Evolutionary conservation across 78 protist genomes (phyloP).

Genomic region (Parvularia atlantis): DNA sequence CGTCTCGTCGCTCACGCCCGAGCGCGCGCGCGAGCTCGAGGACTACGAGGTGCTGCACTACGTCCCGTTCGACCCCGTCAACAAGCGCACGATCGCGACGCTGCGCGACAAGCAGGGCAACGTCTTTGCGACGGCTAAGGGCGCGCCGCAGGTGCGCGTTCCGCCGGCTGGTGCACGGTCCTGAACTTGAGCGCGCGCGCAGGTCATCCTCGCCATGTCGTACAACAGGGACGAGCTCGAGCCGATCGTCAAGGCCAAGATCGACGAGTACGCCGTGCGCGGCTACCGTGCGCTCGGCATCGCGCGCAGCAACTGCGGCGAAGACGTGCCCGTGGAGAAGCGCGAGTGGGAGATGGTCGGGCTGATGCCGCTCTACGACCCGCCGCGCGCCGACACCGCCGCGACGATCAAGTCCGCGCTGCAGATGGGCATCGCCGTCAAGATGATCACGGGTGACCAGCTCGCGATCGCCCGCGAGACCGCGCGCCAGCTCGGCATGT

Average conservation of each 20-base stretch:
- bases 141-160: too few species aligned
- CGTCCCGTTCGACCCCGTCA: constrained; percentile 72
- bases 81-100: constrained; percentile 29
- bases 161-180: too few species aligned
- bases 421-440: constrained; percentile 66
- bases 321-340: constrained; percentile 16
- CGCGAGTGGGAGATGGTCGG: constrained; percentile 63
- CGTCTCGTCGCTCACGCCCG: constrained; percentile 15
- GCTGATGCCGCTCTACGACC: constrained; percentile 71
- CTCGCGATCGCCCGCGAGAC: constrained; percentile 73
- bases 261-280: constrained; percentile 52
- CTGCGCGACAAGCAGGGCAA: constrained; percentile 21
- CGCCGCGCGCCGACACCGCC: constrained; percentile 78
- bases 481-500: constrained; percentile 62
- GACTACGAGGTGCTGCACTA: background rate
- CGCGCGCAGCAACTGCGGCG: constrained; percentile 1
- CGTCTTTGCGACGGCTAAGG: constrained; percentile 40
- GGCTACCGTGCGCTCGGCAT: constrained; percentile 74
- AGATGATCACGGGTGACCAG: constrained; percentile 93
- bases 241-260: constrained; percentile 17
- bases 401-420: constrained; percentile 47
- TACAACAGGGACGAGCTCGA: constrained; percentile 33
- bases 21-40: background rate
- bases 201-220: constrained; percentile 41
- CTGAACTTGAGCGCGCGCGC: too few species aligned